These are phyloP conservation scores for Amauroascus niger DNA, from an alignment of 2,329 filamentous ascomycete genomes.

Conservation along the genomic window DNA sequence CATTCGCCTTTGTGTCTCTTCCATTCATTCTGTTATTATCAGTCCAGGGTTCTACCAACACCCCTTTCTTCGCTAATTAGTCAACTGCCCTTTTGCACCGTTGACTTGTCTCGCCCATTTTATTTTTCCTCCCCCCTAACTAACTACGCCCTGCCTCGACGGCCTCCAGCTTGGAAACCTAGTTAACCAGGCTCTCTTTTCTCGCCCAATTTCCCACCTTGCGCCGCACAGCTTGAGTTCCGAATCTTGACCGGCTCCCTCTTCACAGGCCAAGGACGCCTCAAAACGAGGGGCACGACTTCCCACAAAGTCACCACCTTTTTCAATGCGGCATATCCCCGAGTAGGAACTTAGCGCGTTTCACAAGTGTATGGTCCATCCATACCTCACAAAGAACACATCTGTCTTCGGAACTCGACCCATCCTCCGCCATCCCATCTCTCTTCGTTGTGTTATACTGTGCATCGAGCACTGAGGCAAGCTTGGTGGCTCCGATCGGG, in stretches of 20 bases:
- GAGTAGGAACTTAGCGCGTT: slow-evolving; percentile 11
- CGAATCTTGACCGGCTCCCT: background rate
- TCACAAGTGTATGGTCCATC: slow-evolving; percentile 9
- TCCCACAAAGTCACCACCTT: background rate
- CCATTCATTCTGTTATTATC: background rate
- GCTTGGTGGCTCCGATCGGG: slow-evolving; percentile 27
- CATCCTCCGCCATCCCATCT: background rate
- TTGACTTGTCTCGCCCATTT: background rate
- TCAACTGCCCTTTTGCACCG: background rate
- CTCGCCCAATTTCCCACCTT: background rate
- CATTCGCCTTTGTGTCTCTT: slow-evolving; percentile 5
- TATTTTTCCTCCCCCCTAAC: background rate
- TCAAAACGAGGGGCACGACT: background rate
- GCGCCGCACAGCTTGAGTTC: background rate
- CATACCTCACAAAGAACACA: background rate
- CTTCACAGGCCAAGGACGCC: background rate
- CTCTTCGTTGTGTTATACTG: background rate
- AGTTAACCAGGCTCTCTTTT: too few species aligned
- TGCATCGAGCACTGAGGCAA: slow-evolving; percentile 1
- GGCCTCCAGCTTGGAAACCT: background rate
- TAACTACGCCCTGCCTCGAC: too few species aligned
- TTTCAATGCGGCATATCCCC: slow-evolving; percentile 6
- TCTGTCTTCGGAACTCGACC: background rate
- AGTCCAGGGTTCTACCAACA: background rate
- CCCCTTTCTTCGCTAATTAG: too few species aligned